Base-by-base conservation (phyloP, 2,329 filamentous ascomycete genomes). In the Zasmidium citrigriseum region DNA sequence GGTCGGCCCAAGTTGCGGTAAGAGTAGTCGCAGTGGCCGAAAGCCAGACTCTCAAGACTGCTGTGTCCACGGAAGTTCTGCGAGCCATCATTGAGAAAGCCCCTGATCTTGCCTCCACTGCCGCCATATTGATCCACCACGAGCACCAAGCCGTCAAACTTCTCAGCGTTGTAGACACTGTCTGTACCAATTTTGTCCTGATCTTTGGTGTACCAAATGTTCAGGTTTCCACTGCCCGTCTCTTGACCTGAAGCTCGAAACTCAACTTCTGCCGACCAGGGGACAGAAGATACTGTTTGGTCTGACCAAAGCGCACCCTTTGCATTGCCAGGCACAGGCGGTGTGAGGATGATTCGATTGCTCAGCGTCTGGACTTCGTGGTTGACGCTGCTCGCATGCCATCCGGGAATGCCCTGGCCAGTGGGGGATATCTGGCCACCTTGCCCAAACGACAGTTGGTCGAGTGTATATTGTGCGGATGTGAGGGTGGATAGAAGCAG, bases 1-100 rank as follows among this genome's bases (percentile, higher is more conserved):
- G 92, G 89, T 4, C 89, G 85, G 18, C 95, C 95, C 21, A 96
- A 83, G 76, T 99, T 99, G 66, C 95, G 89, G 80, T 97, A 99
- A 47, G 86, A 76, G 74, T 95, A 95, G 69, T 88, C 85, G 80
- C 95, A 99, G 77, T 96, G 91, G 14, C 92, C 95, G 73, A 99
- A 99, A 16, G 93, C 90, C 53, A 97, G 82, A 67, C 85, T 87
- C 76, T 97, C 93, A 16, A 96, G 86, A 68, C 85, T 88, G 65
- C 86, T 82, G 67, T 93, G 89, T 57, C 82, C 81, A 70, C 86
- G 87, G 80, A 88, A 97, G 74, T 96, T 90, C 65, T 84, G 87
- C 38, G 80, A 85, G 50, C 93, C 93, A 74, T 98, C 95, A 77
- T 98, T 99, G 65, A 99, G 79, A 79, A 98, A 99, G 18, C 90